These are phyloP conservation scores for Russula dissimulans DNA, from an alignment of 768 basidiomycete genomes.

Conservation along the genomic window DNA sequence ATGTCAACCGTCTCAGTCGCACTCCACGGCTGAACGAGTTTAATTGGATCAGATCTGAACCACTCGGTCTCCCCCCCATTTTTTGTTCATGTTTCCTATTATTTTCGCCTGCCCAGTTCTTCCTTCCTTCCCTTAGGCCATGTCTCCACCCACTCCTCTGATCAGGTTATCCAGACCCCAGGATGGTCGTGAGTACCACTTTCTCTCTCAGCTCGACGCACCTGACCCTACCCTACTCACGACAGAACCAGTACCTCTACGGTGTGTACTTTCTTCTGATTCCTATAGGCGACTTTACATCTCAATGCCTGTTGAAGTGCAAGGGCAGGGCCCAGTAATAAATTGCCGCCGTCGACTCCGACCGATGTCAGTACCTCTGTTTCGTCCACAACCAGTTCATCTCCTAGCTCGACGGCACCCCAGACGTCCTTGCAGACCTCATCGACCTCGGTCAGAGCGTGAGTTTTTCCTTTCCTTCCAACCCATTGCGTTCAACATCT, in stretches of 20 bases:
- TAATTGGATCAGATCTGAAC: neutral
- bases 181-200: conserved; percentile 24
- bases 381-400: neutral
- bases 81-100: neutral
- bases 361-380: neutral
- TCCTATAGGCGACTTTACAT: neutral
- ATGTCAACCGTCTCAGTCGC: conserved; percentile 5
- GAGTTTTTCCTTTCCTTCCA: neutral
- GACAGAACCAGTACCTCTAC: neutral
- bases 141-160: conserved; percentile 1
- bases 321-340: neutral
- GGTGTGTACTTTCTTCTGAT: neutral
- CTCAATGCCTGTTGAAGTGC: neutral
- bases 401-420: neutral
- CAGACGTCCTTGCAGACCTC: neutral
- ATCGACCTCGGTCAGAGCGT: neutral
- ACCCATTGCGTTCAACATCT: neutral
- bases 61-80: neutral
- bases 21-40: neutral
- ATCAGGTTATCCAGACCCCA: conserved; percentile 22
- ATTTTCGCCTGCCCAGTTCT: neutral
- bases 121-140: conserved; percentile 1
- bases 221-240: neutral
- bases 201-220: neutral
- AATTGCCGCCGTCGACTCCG: too few relatives aligned